Percentiles rank a stretch among this genome's conserved stretches.
Conservation (phyloP, 2,329 filamentous ascomycete genomes). For the Diaporthe nobilis region DNA sequence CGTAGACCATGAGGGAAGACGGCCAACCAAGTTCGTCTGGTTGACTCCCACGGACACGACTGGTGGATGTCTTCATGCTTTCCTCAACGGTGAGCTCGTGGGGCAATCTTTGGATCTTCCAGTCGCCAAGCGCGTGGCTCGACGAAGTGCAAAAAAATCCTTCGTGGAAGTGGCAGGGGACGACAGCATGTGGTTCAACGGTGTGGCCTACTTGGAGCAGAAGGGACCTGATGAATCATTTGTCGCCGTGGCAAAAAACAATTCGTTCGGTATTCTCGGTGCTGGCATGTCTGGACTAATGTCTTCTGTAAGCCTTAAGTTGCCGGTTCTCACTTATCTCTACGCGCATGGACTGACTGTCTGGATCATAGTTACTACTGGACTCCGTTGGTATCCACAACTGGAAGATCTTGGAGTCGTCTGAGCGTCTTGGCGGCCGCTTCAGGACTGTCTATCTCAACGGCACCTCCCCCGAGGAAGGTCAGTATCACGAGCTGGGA, state of each 20-base stretch:
- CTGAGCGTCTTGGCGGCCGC: constrained; percentile 57
- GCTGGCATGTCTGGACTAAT: constrained; percentile 54
- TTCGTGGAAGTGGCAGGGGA: constrained; percentile 35
- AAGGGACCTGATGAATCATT: constrained; percentile 45
- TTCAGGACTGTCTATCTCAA: constrained; percentile 60
- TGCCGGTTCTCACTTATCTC: background rate
- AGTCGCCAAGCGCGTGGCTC: background rate
- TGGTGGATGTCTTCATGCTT: background rate
- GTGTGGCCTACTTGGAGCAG: constrained; percentile 53
- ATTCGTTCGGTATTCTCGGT: constrained; percentile 52
- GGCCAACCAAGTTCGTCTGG: constrained; percentile 11
- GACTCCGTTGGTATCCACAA: constrained; percentile 60
- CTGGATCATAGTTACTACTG: constrained; percentile 48
- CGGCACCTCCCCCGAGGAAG: constrained; percentile 47
- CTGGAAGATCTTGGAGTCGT: constrained; percentile 61
- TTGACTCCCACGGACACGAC: background rate
- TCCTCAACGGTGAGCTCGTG: background rate
- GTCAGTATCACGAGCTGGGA: constrained; percentile 56
- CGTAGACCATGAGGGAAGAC: background rate
- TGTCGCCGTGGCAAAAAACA: constrained; percentile 49
- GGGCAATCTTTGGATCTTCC: background rate
- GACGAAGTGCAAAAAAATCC: background rate
- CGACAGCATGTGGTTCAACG: constrained; percentile 57
- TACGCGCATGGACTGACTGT: background rate
- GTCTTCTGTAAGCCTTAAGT: constrained; percentile 49